Evolutionary conservation across 2,329 filamentous ascomycete species (phyloP), one percentile per base, ranked within the genome.

Genomic region (Trichoderma polysporum): DNA sequence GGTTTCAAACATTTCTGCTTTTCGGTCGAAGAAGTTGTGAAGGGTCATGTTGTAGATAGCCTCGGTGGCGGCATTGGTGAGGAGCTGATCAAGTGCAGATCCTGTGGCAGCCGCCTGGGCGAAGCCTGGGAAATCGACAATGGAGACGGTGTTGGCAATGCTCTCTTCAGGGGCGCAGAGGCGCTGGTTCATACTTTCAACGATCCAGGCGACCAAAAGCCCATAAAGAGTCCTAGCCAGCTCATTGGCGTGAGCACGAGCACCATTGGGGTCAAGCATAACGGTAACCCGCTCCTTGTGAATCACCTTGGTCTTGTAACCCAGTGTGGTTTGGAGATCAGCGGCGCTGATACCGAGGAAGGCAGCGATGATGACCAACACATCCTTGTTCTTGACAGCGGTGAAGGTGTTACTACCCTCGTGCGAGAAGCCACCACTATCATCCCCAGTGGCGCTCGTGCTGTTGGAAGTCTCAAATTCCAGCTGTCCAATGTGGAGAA

Each of bases 271-370:
- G 75, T 99, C 95, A 37, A 99, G 86, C 94, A 99, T 97, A 71
- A 99, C 92, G 0, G 95, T 99, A n/a, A 99, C 95, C 64, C 95
- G 90, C 82, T 99, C 95, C 70, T 93, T 91, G 75, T 96, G 92
- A 66, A 99, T 90, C 72, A 95, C 97, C 84, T 97, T 97, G 22
- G 93, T 98, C 81, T 97, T 96, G 83, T 97, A 97, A 3, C 94
- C 93, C 67, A 99, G 83, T 33, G 93, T 97, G 45, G 87, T 89
- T 80, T 99, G 94, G 6, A 99, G 84, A 68, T 97, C 92, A 57
- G 88, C 84, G 10, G 90, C 86, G 73, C 89, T 87, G 7, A 99
- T 90, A 54, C 95, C 95, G 1, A 99, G 83, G 83, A 99, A 99
- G n/a, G 94, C 94, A 12, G 95, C 94, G 63, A 99, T 86, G 56